Evolutionary conservation across 768 basidiomycete species (phyloP).

Genomic region (Tylopilus rubrobrunneus): DNA sequence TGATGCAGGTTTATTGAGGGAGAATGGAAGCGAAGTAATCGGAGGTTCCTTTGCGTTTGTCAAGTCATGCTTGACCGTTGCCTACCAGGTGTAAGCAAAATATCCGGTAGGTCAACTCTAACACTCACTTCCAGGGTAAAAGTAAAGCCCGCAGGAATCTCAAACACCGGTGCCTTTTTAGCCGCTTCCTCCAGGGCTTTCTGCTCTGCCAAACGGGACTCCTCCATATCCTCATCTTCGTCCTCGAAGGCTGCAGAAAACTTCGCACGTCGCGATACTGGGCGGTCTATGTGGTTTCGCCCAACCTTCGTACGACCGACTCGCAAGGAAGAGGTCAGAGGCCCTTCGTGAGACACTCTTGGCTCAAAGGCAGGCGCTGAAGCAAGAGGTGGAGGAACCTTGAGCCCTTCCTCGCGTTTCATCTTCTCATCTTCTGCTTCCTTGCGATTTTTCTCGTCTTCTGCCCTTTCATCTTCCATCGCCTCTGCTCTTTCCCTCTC

Average conservation of each 20-base stretch:
- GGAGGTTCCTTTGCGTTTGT: conserved; percentile 61
- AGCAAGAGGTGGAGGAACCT: conserved; percentile 14
- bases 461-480: conserved; percentile 33
- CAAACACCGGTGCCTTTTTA: conserved; percentile 52
- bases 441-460: conserved; percentile 23
- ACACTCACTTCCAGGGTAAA: conserved; percentile 59
- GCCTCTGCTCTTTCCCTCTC: conserved; percentile 33
- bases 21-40: conserved; percentile 60
- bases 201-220: conserved; percentile 40
- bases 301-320: conserved; percentile 58
- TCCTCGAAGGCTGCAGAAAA: conserved; percentile 67
- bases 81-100: conserved; percentile 22
- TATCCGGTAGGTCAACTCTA: not conserved
- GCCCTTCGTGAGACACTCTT: conserved; percentile 17
- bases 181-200: conserved; percentile 52
- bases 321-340: conserved; percentile 49
- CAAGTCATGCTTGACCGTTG: conserved; percentile 37
- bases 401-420: conserved; percentile 16
- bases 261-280: conserved; percentile 44
- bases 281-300: conserved; percentile 60
- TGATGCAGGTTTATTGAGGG: conserved; percentile 41
- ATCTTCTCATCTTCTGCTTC: conserved; percentile 18
- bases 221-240: conserved; percentile 41
- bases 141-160: conserved; percentile 59
- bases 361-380: conserved; percentile 20